Conservation (phyloP, 2,329 filamentous ascomycete species). For the Akanthomyces muscarius region DNA sequence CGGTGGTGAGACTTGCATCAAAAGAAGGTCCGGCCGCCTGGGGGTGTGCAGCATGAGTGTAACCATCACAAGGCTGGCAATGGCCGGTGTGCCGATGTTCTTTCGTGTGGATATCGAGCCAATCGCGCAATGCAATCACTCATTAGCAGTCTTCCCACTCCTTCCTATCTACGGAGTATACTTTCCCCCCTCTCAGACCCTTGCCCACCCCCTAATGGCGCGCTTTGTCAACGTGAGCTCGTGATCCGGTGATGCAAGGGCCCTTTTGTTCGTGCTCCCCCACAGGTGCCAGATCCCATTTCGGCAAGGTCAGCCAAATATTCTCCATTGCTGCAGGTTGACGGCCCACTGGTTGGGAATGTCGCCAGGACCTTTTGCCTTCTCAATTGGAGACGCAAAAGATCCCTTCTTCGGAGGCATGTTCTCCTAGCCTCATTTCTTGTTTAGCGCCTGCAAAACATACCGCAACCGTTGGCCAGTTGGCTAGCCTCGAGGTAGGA, state of each 20-base stretch:
- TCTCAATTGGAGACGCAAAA: neutral
- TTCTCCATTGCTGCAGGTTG: neutral
- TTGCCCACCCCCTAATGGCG: neutral
- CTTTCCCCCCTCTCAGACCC: too few relatives aligned
- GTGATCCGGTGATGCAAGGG: neutral
- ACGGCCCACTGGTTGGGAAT: too few relatives aligned
- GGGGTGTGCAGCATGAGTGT: neutral
- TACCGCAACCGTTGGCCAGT: neutral
- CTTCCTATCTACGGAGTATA: neutral
- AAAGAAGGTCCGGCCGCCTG: neutral
- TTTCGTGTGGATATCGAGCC: neutral
- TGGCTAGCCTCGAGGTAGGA: neutral
- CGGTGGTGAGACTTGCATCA: neutral
- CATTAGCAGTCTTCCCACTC: neutral
- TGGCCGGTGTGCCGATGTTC: neutral
- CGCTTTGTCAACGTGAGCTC: neutral
- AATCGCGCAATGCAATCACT: neutral
- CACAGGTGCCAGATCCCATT: neutral
- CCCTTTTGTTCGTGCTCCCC: neutral
- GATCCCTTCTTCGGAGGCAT: neutral
- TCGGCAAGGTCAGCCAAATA: neutral
- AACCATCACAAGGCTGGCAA: neutral
- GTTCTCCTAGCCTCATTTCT: neutral
- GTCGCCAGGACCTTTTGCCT: neutral
- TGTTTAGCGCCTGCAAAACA: neutral